Percentiles rank a stretch among this genome's conserved stretches.
Evolutionary conservation across 2,329 filamentous ascomycete species (phyloP).

Genomic region (Penicillium sp.): DNA sequence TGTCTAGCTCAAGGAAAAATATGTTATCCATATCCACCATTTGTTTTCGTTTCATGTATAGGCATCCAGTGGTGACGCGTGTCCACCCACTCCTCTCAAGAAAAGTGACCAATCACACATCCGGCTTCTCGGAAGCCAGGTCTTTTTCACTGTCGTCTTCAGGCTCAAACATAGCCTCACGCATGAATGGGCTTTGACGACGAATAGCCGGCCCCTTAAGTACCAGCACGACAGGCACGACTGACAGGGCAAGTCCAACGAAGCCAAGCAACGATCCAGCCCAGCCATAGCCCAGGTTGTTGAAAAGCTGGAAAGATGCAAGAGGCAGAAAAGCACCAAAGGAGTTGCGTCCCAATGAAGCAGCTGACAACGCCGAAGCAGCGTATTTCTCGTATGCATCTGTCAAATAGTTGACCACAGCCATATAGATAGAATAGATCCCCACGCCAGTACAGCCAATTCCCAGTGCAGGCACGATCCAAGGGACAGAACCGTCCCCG

Average conservation of each 20-base stretch:
- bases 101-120: not conserved
- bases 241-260: slow-evolving; percentile 32
- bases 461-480: slow-evolving; percentile 29
- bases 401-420: slow-evolving; percentile 43
- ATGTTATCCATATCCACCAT: not conserved
- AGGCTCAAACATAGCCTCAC: slow-evolving; percentile 20
- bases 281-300: slow-evolving; percentile 37
- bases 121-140: not conserved
- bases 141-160: slow-evolving; percentile 4
- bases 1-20: not conserved
- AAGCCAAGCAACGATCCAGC: slow-evolving; percentile 39
- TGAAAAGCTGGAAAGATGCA: slow-evolving; percentile 35
- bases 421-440: slow-evolving; percentile 41
- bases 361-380: slow-evolving; percentile 40
- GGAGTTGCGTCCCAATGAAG: slow-evolving; percentile 38
- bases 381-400: slow-evolving; percentile 45
- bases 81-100: not conserved
- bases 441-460: slow-evolving; percentile 34
- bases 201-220: slow-evolving; percentile 36
- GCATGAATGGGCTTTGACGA: slow-evolving; percentile 25
- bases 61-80: not conserved
- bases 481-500: slow-evolving; percentile 20
- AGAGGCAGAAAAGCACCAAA: slow-evolving; percentile 43
- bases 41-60: not conserved
- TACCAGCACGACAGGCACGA: slow-evolving; percentile 37